Conservation (phyloP, 2,329 filamentous ascomycete genomes). For the Fusarium pseudograminearum region DNA sequence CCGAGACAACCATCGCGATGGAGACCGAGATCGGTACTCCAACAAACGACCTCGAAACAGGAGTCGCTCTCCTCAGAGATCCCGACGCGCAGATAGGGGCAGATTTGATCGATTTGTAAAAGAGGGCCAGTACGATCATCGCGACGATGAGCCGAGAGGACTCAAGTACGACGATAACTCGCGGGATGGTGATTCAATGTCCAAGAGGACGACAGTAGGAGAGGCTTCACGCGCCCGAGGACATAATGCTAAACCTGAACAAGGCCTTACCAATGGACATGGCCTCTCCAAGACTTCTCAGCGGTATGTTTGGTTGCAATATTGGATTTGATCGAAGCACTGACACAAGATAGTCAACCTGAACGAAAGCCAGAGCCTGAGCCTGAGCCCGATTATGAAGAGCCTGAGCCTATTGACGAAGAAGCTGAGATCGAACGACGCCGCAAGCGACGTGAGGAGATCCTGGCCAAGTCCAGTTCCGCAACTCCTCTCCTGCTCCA, state of each 20-base stretch:
- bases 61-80: conserved; percentile 63
- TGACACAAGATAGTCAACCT: conserved; percentile 35
- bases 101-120: conserved; percentile 52
- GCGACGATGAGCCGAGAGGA: conserved; percentile 37
- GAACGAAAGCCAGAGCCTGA: conserved; percentile 47
- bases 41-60: conserved; percentile 69
- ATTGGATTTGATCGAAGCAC: background rate
- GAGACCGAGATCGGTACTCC: conserved; percentile 58
- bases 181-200: conserved; percentile 68
- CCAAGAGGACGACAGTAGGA: conserved; percentile 71
- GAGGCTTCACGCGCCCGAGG: conserved; percentile 69
- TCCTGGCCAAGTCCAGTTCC: conserved; percentile 84
- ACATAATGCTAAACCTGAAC: conserved; percentile 75
- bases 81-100: conserved; percentile 54
- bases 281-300: conserved; percentile 27
- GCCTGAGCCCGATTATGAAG: conserved; percentile 57
- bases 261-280: conserved; percentile 57
- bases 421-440: conserved; percentile 87
- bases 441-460: conserved; percentile 84
- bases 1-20: conserved; percentile 56
- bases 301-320: conserved; percentile 27
- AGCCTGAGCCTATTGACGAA: conserved; percentile 77
- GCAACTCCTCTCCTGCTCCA: conserved; percentile 80
- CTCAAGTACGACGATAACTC: conserved; percentile 58
- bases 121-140: conserved; percentile 48